These are phyloP conservation scores for Syzygium syzygioides DNA, from an alignment of 441 rosid species.

Conservation along the genomic window DNA sequence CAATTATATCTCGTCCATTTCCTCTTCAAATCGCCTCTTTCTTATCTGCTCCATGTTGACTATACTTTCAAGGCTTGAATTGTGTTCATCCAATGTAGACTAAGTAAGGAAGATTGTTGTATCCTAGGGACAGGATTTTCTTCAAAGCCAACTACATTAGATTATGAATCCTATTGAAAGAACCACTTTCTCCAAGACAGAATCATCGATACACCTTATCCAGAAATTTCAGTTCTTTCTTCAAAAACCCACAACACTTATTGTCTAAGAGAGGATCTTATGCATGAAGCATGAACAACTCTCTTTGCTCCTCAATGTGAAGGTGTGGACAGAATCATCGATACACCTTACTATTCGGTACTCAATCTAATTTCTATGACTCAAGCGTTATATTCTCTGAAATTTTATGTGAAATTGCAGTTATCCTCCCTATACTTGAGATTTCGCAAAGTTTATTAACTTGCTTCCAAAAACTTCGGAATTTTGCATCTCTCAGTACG, in stretches of 20 bases:
- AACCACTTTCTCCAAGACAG: background rate
- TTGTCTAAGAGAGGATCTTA: background rate
- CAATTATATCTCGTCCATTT: too few species aligned
- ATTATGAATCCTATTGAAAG: background rate
- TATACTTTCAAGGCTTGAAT: too few species aligned
- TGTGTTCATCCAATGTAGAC: too few species aligned
- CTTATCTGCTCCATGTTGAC: background rate
- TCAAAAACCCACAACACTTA: background rate
- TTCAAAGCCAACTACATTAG: too few species aligned
- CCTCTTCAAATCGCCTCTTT: background rate
- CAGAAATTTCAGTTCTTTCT: background rate
- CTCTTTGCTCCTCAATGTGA: background rate
- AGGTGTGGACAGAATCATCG: too few species aligned
- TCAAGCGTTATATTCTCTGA: background rate
- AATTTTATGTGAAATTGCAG: background rate
- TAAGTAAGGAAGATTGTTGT: too few species aligned
- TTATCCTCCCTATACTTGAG: background rate
- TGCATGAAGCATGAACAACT: background rate
- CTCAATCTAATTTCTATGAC: background rate
- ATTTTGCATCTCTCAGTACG: too few species aligned
- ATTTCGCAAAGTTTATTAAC: background rate
- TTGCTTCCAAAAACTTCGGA: too few species aligned
- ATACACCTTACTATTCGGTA: background rate
- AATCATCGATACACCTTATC: background rate
- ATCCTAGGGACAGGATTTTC: background rate